phyloP scores from a whole-genome alignment of 495 filamentous ascomycete species.

The Staphylotrichum longicolle region DNA sequence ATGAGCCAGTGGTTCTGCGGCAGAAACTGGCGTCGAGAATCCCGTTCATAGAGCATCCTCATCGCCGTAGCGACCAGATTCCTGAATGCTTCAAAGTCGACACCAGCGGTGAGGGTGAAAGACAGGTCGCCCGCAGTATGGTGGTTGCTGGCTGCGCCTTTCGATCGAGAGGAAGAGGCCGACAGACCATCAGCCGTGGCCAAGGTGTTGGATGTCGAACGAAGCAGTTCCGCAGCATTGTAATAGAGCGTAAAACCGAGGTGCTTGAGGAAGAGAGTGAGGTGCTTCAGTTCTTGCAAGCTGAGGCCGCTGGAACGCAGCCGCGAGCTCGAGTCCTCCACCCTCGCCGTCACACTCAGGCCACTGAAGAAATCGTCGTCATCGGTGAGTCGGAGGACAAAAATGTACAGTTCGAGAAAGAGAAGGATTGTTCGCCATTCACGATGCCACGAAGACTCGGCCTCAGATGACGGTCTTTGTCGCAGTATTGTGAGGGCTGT shows the following conservation, averaged over 20 bases:
- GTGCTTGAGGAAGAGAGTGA: constrained; percentile 86
- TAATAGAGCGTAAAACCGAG: constrained; percentile 90
- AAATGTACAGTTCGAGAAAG: constrained; percentile 92
- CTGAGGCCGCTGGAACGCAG: constrained; percentile 66
- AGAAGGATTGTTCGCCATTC: constrained; percentile 89
- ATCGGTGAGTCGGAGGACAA: constrained; percentile 86
- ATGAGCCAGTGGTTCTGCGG: constrained; percentile 88
- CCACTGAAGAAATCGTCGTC: constrained; percentile 77
- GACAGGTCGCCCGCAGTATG: neutral
- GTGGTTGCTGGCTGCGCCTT: neutral
- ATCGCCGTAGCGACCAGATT: constrained; percentile 78
- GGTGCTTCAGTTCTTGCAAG: constrained; percentile 64
- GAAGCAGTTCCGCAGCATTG: constrained; percentile 61
- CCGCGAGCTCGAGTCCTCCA: constrained; percentile 27
- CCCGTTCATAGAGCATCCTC: constrained; percentile 87
- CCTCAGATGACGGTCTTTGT: constrained; percentile 28
- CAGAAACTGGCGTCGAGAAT: constrained; percentile 84
- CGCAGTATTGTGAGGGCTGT: constrained; percentile 26
- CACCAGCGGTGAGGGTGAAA: constrained; percentile 45
- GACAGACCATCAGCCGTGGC: constrained; percentile 6
- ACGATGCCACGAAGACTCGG: constrained; percentile 45
- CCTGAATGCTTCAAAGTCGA: constrained; percentile 76
- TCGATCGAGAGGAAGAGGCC: constrained; percentile 1
- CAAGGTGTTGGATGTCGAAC: constrained; percentile 7
- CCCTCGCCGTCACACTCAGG: constrained; percentile 20